Conservation (phyloP, 768 basidiomycete species). For the Lactarius akahatsu region DNA sequence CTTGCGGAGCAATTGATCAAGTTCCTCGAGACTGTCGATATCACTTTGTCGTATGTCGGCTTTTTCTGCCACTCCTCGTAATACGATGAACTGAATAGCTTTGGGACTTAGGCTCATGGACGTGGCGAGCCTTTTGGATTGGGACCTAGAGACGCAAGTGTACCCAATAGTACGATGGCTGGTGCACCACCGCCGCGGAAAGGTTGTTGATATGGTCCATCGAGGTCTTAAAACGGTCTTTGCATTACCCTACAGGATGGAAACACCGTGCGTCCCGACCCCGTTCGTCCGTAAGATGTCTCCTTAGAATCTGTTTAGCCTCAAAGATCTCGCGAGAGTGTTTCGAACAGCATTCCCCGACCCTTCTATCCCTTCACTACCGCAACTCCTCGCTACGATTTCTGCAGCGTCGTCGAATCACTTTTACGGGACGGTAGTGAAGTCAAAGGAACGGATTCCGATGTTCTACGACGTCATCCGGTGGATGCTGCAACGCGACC, state of each 20-base stretch:
- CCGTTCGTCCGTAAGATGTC: neutral
- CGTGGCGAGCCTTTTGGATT: conserved; percentile 76
- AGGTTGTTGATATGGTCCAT: conserved; percentile 85
- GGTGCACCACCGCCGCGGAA: conserved; percentile 86
- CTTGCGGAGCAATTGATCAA: conserved; percentile 70
- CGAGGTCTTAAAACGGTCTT: conserved; percentile 79
- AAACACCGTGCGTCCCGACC: conserved; percentile 51
- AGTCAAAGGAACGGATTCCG: conserved; percentile 61
- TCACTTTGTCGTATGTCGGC: conserved; percentile 69
- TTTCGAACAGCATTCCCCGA: conserved; percentile 63
- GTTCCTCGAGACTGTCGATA: conserved; percentile 71
- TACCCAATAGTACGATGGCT: conserved; percentile 92
- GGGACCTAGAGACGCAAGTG: conserved; percentile 79
- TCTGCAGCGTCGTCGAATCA: conserved; percentile 71
- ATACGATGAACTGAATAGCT: neutral
- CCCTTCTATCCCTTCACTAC: conserved; percentile 64
- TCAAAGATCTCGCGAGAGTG: conserved; percentile 53
- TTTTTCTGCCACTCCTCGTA: neutral
- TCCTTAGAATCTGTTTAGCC: conserved; percentile 38
- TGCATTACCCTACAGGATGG: conserved; percentile 64
- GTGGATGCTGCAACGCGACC: conserved; percentile 88
- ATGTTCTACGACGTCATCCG: conserved; percentile 79
- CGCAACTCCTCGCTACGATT: conserved; percentile 70
- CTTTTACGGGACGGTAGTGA: conserved; percentile 79
- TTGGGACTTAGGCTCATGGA: conserved; percentile 55